Evolutionary conservation across 2,329 filamentous ascomycete species (phyloP).

Genomic region (Podosphaera leucotricha): DNA sequence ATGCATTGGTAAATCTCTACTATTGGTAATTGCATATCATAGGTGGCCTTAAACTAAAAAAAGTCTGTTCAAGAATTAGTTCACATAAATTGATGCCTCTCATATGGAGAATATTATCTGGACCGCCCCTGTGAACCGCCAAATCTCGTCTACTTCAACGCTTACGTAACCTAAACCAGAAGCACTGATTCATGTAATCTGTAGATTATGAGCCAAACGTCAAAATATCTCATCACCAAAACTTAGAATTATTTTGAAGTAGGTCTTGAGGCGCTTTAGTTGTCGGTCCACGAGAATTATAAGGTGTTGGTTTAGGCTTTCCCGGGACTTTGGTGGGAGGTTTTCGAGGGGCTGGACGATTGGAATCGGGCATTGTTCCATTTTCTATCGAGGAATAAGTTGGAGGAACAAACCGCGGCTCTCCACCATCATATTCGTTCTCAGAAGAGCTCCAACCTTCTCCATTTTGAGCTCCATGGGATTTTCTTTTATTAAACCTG

Average conservation of each 20-base stretch:
- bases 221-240: background rate
- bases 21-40: background rate
- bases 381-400: background rate
- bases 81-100: no score
- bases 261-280: background rate
- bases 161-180: no score
- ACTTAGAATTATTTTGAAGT: background rate
- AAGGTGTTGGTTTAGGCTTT: background rate
- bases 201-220: no score
- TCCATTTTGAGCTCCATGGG: background rate
- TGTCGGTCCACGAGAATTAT: background rate
- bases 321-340: background rate
- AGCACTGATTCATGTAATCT: no score
- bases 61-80: no score
- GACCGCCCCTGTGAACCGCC: no score
- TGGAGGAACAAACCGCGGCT: background rate
- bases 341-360: background rate
- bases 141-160: no score
- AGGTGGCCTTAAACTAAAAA: no score
- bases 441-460: slow-evolving; percentile 11
- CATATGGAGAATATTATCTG: no score
- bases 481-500: background rate
- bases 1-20: background rate
- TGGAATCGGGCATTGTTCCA: background rate
- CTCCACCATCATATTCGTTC: slow-evolving; percentile 10